Evolutionary conservation across 371 early-diverging fungal species (phyloP).

Genomic region (Chytridium lagenaria): DNA sequence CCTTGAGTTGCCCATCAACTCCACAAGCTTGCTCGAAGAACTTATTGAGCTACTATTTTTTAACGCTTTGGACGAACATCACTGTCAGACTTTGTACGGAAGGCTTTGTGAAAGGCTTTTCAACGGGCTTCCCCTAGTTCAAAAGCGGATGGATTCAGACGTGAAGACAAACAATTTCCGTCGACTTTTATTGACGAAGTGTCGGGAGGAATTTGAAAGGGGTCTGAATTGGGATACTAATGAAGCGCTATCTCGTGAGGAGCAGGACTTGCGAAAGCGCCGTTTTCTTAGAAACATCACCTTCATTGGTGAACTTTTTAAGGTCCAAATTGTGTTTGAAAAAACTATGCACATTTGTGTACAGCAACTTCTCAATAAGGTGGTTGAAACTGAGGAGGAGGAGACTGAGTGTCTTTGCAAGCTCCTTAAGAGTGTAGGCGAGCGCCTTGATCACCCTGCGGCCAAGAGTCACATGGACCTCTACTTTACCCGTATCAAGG

Average conservation of each 20-base stretch:
- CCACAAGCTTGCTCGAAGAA: constrained; percentile 70
- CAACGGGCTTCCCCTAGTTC: constrained; percentile 48
- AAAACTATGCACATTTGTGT: constrained; percentile 90
- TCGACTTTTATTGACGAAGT: constrained; percentile 85
- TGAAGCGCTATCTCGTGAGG: constrained; percentile 34
- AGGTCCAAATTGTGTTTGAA: constrained; percentile 83
- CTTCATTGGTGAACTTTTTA: constrained; percentile 96
- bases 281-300: constrained; percentile 89
- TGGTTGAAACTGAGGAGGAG: constrained; percentile 86
- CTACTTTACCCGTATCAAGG: constrained; percentile 80
- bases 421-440: constrained; percentile 86
- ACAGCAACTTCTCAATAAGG: constrained; percentile 70
- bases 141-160: constrained; percentile 51
- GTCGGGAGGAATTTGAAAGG: constrained; percentile 66
- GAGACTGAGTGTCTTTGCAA: constrained; percentile 89
- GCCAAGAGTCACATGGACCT: constrained; percentile 71
- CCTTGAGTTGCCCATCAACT: constrained; percentile 70
- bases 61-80: constrained; percentile 93
- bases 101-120: constrained; percentile 74
- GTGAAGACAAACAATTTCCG: constrained; percentile 73
- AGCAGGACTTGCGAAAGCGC: constrained; percentile 85
- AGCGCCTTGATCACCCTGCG: constrained; percentile 52
- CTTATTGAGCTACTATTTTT: constrained; percentile 88
- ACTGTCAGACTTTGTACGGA: constrained; percentile 90
- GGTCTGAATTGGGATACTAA: constrained; percentile 34